Percentiles rank a stretch among this genome's conserved stretches.
phyloP scores from a whole-genome alignment of 2,329 filamentous ascomycete species.

The Monosporascus sp. region DNA sequence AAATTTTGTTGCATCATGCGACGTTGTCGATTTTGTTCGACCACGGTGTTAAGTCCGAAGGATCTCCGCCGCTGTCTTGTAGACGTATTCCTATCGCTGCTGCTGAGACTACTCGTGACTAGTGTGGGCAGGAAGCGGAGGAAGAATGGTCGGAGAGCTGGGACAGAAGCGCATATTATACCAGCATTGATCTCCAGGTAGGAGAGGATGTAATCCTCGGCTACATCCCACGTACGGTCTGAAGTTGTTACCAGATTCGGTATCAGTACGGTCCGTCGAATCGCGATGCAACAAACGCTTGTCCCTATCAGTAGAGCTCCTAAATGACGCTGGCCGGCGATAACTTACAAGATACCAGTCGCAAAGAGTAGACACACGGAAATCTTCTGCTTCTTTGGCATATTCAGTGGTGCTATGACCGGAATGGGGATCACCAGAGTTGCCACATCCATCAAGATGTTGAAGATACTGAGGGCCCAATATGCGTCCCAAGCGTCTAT shows the following conservation, averaged over 20 bases:
- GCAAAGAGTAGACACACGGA: conserved; percentile 1
- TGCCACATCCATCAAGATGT: conserved; percentile 2
- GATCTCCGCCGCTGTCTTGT: neutral
- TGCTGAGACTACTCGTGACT: neutral
- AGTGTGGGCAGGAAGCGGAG: conserved; percentile 11
- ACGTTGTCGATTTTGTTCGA: conserved; percentile 8
- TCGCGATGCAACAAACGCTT: neutral
- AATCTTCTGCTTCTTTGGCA: conserved; percentile 1
- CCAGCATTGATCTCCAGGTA: conserved; percentile 4
- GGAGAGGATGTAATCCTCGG: conserved; percentile 1
- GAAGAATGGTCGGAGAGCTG: conserved; percentile 16
- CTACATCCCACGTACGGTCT: conserved; percentile 3
- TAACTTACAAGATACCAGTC: conserved; percentile 3
- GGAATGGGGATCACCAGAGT: conserved; percentile 1
- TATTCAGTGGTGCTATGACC: neutral
- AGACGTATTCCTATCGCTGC: neutral
- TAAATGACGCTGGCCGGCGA: neutral
- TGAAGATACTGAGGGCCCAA: conserved; percentile 1
- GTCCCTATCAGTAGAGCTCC: neutral
- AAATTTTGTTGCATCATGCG: conserved; percentile 8
- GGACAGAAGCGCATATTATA: conserved; percentile 6
- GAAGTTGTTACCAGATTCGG: neutral
- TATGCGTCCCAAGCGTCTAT: neutral
- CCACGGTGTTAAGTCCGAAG: conserved; percentile 1
- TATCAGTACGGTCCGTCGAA: neutral